Evolutionary conservation across 2,329 filamentous ascomycete genomes (phyloP).

Genomic region (Pestalotiopsis fici): DNA sequence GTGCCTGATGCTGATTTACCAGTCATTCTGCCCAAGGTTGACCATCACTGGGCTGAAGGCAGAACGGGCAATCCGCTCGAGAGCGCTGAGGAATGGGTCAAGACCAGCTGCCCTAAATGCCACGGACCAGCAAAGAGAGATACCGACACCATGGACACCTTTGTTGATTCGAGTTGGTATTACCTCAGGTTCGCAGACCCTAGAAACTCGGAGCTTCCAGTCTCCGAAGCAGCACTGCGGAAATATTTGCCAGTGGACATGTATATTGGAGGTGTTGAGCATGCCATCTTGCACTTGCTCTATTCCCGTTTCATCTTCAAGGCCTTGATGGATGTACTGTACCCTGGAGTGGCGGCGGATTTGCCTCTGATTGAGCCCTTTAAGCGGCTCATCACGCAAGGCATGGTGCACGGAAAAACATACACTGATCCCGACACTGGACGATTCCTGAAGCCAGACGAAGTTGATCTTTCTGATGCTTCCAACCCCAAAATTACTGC

Average conservation of each 20-base stretch:
- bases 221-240: conserved; percentile 61
- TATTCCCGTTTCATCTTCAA: conserved; percentile 92
- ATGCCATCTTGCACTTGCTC: conserved; percentile 86
- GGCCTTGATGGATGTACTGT: conserved; percentile 65
- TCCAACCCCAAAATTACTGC: conserved; percentile 61
- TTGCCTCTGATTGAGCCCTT: conserved; percentile 70
- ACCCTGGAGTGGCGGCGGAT: conserved; percentile 29
- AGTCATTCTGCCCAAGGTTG: conserved; percentile 70
- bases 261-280: conserved; percentile 89
- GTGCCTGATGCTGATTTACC: conserved; percentile 78
- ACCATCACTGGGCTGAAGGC: conserved; percentile 67
- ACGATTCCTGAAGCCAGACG: conserved; percentile 74
- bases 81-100: conserved; percentile 70
- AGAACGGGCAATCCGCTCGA: conserved; percentile 78
- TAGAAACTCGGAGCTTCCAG: conserved; percentile 60
- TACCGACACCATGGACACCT: conserved; percentile 95
- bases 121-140: conserved; percentile 72
- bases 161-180: conserved; percentile 95
- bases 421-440: conserved; percentile 74
- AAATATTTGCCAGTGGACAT: conserved; percentile 73
- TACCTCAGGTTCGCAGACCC: conserved; percentile 79
- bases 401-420: conserved; percentile 91
- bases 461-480: conserved; percentile 65
- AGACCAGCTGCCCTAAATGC: conserved; percentile 76
- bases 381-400: conserved; percentile 79